Evolutionary conservation across 148 eudicot genomes (phyloP), one percentile per base, ranked within the genome.

Genomic region (Rhododendron kiyosumense): DNA sequence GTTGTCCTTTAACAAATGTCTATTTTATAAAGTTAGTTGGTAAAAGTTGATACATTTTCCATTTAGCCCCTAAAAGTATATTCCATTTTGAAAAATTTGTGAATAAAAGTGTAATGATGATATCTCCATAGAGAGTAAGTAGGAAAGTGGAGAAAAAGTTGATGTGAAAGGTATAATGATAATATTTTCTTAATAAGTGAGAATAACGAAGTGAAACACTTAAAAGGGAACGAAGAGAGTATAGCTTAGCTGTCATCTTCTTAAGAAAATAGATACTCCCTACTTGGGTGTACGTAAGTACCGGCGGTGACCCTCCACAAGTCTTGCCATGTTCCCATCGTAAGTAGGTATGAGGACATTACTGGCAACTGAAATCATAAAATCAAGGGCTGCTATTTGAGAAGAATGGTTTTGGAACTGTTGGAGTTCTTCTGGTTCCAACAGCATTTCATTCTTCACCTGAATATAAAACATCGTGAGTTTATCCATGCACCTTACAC

Each of bases 261-360:
- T 59, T 59, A 65, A 65, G 32, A 65, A n/a, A 10, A 65, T 65
- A 65, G 38, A 32, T 71, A 71, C 38, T 30, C 76, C 76, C 76
- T 13, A 5, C 38, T 71, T 71, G 41, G 49, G 36, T 43, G 13
- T 15, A 24, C 0, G 24, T 26, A n/a, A 48, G 32, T 91, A 96
- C 99, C 99, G 95, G 85, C 99, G 97, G 81, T 95, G 96, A 87
- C 99, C 99, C 92, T 95, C 99, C 61, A 96, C 99, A n/a, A 96
- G 83, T 88, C 90, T 95, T 88, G 99, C 99, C 99, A 96, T 96
- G 92, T 96, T 96, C 36, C 99, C 99, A 83, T 96, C 98, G 84
- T 96, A 96, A 69, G 99, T 92, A 48, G 99, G 97, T 81, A 96
- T 57, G 86, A 96, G 95, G 63, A 88, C 87, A 87, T 92, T 82